Evolutionary conservation across 257 asterid species (phyloP).

Genomic region (Solanum commersonii): DNA sequence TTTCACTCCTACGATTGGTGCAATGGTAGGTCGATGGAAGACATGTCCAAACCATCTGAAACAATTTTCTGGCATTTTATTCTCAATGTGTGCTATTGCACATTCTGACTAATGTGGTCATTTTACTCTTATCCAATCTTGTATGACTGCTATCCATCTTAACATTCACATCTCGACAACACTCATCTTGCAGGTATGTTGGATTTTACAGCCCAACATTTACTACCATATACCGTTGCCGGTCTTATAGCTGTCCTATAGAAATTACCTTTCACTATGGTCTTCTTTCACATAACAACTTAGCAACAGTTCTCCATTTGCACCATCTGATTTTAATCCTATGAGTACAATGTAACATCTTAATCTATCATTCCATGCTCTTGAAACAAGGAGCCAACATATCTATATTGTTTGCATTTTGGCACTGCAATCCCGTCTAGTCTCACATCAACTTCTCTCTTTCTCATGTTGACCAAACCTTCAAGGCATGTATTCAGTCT

Average conservation of each 20-base stretch:
- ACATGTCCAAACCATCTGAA: neutral
- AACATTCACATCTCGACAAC: neutral
- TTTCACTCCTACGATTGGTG: neutral
- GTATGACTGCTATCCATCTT: neutral
- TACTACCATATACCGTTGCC: neutral
- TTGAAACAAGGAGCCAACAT: neutral
- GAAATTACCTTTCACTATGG: neutral
- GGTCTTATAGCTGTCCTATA: neutral
- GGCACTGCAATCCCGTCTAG: neutral
- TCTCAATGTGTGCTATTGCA: neutral
- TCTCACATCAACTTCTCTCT: neutral
- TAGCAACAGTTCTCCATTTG: neutral
- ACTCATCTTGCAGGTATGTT: neutral
- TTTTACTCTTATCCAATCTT: neutral
- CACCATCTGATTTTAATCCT: neutral
- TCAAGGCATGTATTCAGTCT: neutral
- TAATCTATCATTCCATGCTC: neutral
- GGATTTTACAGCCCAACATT: neutral
- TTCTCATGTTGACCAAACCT: neutral
- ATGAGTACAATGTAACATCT: neutral
- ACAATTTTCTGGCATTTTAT: neutral
- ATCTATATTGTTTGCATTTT: neutral
- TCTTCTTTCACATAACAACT: neutral
- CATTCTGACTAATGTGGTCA: neutral
- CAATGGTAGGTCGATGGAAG: neutral